These are phyloP conservation scores for Musa itinerans DNA, from an alignment of 176 grass and related monocot species.

Conservation along the genomic window DNA sequence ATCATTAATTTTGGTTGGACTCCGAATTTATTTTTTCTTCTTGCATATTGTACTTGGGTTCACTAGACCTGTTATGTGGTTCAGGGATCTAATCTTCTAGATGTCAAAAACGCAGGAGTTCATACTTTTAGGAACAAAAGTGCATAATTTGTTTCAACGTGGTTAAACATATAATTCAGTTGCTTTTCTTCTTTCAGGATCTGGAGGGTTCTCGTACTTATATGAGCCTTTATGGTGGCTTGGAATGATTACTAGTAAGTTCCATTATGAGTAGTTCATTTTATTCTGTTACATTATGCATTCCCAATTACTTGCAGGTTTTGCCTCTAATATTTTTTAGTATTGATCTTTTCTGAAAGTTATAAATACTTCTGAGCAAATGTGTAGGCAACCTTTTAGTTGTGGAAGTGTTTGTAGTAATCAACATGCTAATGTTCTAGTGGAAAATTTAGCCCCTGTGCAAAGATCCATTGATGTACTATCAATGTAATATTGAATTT, in stretches of 20 bases:
- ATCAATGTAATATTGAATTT: too few relatives aligned
- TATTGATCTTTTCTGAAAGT: not conserved
- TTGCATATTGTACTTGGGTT: too few relatives aligned
- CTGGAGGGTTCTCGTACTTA: conserved; percentile 25
- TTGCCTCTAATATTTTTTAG: not conserved
- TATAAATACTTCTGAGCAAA: too few relatives aligned
- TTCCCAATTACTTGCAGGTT: not conserved
- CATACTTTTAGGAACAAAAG: too few relatives aligned
- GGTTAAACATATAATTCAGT: not conserved
- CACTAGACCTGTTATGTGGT: too few relatives aligned
- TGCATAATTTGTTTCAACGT: not conserved
- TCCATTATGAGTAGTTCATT: not conserved
- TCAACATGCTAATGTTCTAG: too few relatives aligned
- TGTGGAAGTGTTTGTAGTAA: too few relatives aligned
- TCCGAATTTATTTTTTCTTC: not conserved
- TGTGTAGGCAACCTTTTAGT: too few relatives aligned
- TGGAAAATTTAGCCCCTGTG: too few relatives aligned
- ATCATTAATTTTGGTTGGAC: not conserved
- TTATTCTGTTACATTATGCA: not conserved
- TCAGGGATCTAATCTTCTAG: too few relatives aligned
- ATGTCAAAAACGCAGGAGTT: not conserved
- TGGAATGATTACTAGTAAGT: conserved; percentile 33
- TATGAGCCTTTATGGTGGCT: conserved; percentile 26
- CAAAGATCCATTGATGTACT: too few relatives aligned
- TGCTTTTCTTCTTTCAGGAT: conserved; percentile 10